Base-by-base conservation (phyloP, 2,329 filamentous ascomycete genomes). In the Pseudogymnoascus sp. region DNA sequence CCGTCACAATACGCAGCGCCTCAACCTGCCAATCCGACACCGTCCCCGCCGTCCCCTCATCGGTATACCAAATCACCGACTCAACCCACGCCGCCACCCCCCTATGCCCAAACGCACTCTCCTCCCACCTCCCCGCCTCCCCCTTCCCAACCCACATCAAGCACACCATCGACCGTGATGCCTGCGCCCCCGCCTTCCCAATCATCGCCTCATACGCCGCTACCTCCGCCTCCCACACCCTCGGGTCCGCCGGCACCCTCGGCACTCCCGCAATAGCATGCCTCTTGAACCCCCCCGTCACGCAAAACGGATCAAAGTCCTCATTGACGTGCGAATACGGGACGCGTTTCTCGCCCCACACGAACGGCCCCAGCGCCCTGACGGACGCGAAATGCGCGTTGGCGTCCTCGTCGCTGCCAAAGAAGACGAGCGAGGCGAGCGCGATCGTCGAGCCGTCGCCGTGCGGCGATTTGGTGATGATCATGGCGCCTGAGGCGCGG, bases 111-210 rank as follows among this genome's bases (percentile, higher is more conserved):
- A 11, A 52, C 14, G 26, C 45, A 19, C 45, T 52, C 45, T 52
- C 45, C 7, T 11, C 45, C 45, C 45, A 52, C 26, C 26, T 52
- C 61, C 66, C 59, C 21, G 61, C 62, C 26, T 66, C 64, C 11
- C 66, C 61, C 41, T 63, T 61, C 16, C 64, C 66, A 4, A 69
- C 66, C 12, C 49, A 70, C 45, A 31, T 16, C 4, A 52, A 6
- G 2, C 45, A 31, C 26, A 31, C 45, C 23, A 52, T 29, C 14
- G 45, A 16, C 23, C 45, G 14, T 6, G 23, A 26, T 2, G 26
- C 45, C 14, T 52, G 41, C 21, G 21, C 66, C 14, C 70, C 66
- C 1, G 66, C 66, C 14, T 52, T 31, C 45, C 31, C 45, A 52
- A 52, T 11, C 4, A 52, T 5, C 23, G 45, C n/a, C 45, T 52